phyloP scores from a whole-genome alignment of 352 stramenopile genomes.

The Globisporangium carolinianum region DNA sequence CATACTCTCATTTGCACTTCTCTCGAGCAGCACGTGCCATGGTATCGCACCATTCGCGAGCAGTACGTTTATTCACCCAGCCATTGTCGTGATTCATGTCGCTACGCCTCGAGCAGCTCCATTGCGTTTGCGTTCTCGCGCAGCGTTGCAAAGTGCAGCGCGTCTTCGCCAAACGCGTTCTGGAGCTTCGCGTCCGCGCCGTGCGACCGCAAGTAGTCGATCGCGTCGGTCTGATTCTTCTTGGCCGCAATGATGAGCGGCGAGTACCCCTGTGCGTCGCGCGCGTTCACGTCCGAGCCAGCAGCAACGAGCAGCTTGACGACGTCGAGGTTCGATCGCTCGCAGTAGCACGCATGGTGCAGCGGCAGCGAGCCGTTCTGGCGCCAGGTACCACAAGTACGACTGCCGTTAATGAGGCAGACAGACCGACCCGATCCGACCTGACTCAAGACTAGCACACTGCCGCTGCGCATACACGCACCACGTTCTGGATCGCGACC shows the following conservation, averaged over 20 bases:
- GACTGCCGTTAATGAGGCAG: background rate
- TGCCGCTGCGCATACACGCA: conserved; percentile 12
- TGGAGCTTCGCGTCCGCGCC: conserved; percentile 42
- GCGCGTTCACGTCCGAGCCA: conserved; percentile 52
- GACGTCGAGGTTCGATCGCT: conserved; percentile 41
- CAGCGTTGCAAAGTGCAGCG: conserved; percentile 53
- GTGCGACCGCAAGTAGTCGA: conserved; percentile 40
- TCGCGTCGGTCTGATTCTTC: conserved; percentile 60
- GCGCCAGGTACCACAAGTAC: background rate
- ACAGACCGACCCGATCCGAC: too few relatives aligned
- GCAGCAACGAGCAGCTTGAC: conserved; percentile 48
- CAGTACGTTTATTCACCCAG: background rate
- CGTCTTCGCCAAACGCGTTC: conserved; percentile 60
- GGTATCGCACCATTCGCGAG: background rate
- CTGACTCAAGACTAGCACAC: background rate
- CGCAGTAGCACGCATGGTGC: conserved; percentile 78
- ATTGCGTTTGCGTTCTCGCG: conserved; percentile 49
- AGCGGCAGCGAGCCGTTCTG: conserved; percentile 68
- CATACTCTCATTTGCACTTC: background rate
- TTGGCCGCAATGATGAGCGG: conserved; percentile 68
- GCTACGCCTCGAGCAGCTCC: conserved; percentile 23
- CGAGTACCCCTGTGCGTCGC: conserved; percentile 54
- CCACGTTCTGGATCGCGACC: conserved; percentile 40
- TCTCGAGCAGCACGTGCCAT: background rate
- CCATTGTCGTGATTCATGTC: background rate